Percentiles rank a stretch among this genome's conserved stretches.
Evolutionary conservation across 805 yeast species (phyloP).

Genomic region (Wickerhamomyces chaumierensis): DNA sequence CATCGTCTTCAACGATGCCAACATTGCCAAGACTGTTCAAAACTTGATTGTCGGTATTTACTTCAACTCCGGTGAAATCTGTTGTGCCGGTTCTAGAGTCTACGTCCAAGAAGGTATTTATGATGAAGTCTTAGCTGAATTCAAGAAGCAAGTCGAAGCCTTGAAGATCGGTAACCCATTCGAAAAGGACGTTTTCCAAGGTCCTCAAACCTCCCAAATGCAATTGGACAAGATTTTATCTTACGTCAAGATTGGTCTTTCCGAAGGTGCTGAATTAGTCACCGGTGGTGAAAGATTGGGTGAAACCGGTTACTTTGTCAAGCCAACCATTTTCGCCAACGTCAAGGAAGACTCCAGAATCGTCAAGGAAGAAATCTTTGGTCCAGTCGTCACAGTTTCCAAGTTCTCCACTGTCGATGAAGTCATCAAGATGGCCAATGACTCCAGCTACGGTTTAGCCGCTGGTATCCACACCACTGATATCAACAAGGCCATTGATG

Average conservation of each 20-base stretch:
- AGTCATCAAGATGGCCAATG: constrained; percentile 63
- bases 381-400: constrained; percentile 73
- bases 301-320: constrained; percentile 56
- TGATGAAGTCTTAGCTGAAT: constrained; percentile 51
- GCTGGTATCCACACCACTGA: constrained; percentile 77
- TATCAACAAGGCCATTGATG: constrained; percentile 52
- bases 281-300: constrained; percentile 77
- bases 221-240: constrained; percentile 56
- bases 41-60: constrained; percentile 66
- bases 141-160: constrained; percentile 34
- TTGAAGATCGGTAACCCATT: constrained; percentile 74
- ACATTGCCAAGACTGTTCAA: constrained; percentile 52
- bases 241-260: constrained; percentile 52
- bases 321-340: constrained; percentile 82
- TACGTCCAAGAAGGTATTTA: constrained; percentile 68
- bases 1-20: constrained; percentile 70
- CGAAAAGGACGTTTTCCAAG: constrained; percentile 57
- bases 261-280: constrained; percentile 59
- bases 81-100: constrained; percentile 87
- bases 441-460: constrained; percentile 74
- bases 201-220: constrained; percentile 61
- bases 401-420: constrained; percentile 68
- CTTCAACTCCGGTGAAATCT: constrained; percentile 86
- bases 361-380: constrained; percentile 85
- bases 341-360: constrained; percentile 64